phyloP scores from a whole-genome alignment of 306 rosid species.

The Malus sieversii region DNA sequence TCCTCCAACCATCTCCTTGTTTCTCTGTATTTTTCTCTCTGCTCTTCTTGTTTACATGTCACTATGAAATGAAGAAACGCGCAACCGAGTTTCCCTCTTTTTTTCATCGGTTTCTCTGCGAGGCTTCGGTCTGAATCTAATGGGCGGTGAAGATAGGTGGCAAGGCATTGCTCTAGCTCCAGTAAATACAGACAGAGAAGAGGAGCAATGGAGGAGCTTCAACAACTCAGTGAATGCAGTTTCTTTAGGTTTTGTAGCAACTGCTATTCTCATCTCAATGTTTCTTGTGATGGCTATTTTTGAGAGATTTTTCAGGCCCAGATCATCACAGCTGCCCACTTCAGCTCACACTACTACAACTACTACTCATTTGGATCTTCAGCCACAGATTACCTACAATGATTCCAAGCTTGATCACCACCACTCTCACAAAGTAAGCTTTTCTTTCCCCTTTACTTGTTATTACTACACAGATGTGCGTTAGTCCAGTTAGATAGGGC shows the following conservation, averaged over 20 bases:
- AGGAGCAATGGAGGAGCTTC: constrained; percentile 45
- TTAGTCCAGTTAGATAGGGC: not conserved
- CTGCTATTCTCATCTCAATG: constrained; percentile 68
- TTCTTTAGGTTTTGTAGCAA: constrained; percentile 67
- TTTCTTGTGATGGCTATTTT: constrained; percentile 69
- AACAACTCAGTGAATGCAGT: constrained; percentile 52
- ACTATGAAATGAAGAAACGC: not conserved
- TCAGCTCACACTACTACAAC: not conserved
- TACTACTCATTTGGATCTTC: constrained; percentile 32
- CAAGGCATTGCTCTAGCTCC: constrained; percentile 26
- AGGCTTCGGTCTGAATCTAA: not conserved
- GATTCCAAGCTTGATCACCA: constrained; percentile 29
- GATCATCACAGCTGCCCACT: constrained; percentile 21
- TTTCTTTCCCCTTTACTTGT: not conserved
- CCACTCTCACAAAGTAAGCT: constrained; percentile 45
- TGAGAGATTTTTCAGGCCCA: constrained; percentile 57
- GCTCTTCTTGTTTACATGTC: not conserved
- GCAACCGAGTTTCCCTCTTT: not conserved
- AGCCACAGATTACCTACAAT: constrained; percentile 27
- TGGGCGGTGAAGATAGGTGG: constrained; percentile 32
- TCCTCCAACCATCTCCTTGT: constrained; percentile 12
- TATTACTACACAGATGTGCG: not conserved
- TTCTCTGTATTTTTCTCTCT: not conserved
- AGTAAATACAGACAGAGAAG: constrained; percentile 35
- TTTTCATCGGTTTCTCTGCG: not conserved